Evolutionary conservation across 495 filamentous ascomycete species (phyloP).

Genomic region (Bryoglossum gracile): DNA sequence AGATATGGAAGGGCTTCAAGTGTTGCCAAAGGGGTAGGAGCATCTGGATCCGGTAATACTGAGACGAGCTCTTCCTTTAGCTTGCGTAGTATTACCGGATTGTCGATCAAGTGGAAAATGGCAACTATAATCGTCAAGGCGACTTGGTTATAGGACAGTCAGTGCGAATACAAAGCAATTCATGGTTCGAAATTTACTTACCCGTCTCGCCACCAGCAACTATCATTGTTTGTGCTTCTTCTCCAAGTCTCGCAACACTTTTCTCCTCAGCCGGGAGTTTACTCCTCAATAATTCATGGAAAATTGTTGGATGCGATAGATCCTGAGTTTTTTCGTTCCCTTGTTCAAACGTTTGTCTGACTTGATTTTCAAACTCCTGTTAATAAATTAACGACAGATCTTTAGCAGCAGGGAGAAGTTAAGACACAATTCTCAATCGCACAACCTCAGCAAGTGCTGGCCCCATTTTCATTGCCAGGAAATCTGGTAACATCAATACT

Average conservation of each 20-base stretch:
- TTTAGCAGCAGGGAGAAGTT: too few species aligned
- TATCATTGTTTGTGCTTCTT: constrained; percentile 28
- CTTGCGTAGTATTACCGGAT: constrained; percentile 25
- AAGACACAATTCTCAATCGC: too few species aligned
- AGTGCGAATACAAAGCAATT: constrained; percentile 11
- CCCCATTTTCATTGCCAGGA: neutral
- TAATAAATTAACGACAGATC: too few species aligned
- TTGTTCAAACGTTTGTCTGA: too few species aligned
- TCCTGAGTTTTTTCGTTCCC: too few species aligned
- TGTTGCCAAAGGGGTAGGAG: constrained; percentile 13
- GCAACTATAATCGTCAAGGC: neutral
- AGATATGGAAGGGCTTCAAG: constrained; percentile 39
- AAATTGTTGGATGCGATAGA: constrained; percentile 14
- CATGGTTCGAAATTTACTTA: constrained; percentile 29
- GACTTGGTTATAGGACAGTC: neutral
- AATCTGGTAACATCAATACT: constrained; percentile 5
- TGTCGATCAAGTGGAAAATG: too few species aligned
- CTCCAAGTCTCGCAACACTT: constrained; percentile 22
- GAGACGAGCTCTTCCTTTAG: constrained; percentile 14
- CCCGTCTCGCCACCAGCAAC: constrained; percentile 25
- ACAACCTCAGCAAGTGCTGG: neutral
- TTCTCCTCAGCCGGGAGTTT: constrained; percentile 25
- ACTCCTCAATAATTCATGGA: constrained; percentile 14
- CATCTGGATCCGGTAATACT: too few species aligned
- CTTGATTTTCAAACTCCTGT: too few species aligned